A percentile compares a stretch with the other conserved stretches of the same genome.
phyloP scores from a whole-genome alignment of 1,139 yeast genomes.

The Yamadazyma triangularis region DNA sequence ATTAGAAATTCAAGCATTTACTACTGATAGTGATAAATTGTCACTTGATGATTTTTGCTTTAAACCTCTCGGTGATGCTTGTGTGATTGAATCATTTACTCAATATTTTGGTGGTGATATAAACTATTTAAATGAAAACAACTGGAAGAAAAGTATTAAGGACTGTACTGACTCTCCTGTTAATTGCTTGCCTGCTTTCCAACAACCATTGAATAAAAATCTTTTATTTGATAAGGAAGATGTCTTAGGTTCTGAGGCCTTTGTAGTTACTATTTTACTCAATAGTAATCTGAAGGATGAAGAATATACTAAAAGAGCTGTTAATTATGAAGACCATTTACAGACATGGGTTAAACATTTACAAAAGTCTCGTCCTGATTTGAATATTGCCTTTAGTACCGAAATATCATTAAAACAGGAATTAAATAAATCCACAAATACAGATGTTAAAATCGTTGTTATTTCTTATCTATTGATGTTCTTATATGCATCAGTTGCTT shows the following conservation, averaged over 20 bases:
- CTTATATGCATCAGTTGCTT: constrained; percentile 77
- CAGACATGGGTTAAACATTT: constrained; percentile 53
- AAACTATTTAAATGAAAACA: constrained; percentile 38
- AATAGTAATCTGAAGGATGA: constrained; percentile 33
- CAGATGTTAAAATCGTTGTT: constrained; percentile 67
- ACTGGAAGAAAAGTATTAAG: constrained; percentile 53
- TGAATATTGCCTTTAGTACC: constrained; percentile 70
- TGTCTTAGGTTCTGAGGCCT: constrained; percentile 60
- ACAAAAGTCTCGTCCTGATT: constrained; percentile 44
- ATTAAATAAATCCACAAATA: constrained; percentile 72
- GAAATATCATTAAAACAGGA: constrained; percentile 83
- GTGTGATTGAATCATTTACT: constrained; percentile 87
- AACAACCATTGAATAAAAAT: constrained; percentile 78
- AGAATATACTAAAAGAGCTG: constrained; percentile 38
- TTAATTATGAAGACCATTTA: constrained; percentile 61
- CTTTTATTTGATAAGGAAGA: constrained; percentile 54
- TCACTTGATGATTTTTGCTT: constrained; percentile 70
- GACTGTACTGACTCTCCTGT: constrained; percentile 79
- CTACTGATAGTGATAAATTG: constrained; percentile 17
- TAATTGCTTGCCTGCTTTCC: constrained; percentile 83
- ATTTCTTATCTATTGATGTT: constrained; percentile 88
- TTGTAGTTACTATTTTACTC: constrained; percentile 68
- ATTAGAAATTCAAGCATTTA: constrained; percentile 38
- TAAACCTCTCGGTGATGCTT: constrained; percentile 71
- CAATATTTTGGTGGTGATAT: constrained; percentile 79